Evolutionary conservation across 2,329 filamentous ascomycete species (phyloP).

Genomic region (Colletotrichum plurivorum): DNA sequence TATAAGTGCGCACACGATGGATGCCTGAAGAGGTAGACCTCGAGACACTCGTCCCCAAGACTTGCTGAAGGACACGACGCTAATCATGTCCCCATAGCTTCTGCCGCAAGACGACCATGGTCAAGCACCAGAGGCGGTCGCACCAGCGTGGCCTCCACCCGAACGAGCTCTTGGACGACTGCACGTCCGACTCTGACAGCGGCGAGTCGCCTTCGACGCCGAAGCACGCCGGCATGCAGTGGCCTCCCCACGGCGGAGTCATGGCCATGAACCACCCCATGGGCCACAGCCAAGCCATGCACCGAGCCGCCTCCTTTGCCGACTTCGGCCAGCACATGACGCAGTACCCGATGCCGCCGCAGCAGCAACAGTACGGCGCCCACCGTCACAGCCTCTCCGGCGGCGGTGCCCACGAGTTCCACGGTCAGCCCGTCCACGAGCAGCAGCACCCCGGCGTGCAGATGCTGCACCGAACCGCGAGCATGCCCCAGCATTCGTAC

Average conservation of each 20-base stretch:
- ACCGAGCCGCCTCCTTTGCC: conserved; percentile 68
- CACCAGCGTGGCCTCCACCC: conserved; percentile 72
- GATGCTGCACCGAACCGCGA: conserved; percentile 64
- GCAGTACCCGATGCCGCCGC: conserved; percentile 60
- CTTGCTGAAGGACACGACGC: conserved; percentile 19
- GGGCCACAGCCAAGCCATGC: conserved; percentile 57
- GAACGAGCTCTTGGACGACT: conserved; percentile 68
- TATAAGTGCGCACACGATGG: conserved; percentile 74
- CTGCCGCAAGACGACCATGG: conserved; percentile 80
- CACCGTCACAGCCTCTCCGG: conserved; percentile 64
- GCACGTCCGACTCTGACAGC: conserved; percentile 69
- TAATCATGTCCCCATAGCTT: conserved; percentile 63
- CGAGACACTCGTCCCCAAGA: not conserved
- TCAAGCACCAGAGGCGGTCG: conserved; percentile 75
- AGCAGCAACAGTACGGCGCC: conserved; percentile 51
- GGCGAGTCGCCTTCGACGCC: conserved; percentile 73
- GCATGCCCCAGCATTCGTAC: conserved; percentile 62
- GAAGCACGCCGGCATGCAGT: conserved; percentile 65
- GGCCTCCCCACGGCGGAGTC: conserved; percentile 59
- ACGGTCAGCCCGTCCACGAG: conserved; percentile 57
- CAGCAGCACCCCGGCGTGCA: conserved; percentile 59
- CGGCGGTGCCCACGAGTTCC: conserved; percentile 60
- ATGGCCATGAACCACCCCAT: conserved; percentile 56
- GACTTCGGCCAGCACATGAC: conserved; percentile 68
- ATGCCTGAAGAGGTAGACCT: conserved; percentile 71